phyloP scores from a whole-genome alignment of 257 asterid genomes.

The Fraxinus americana region DNA sequence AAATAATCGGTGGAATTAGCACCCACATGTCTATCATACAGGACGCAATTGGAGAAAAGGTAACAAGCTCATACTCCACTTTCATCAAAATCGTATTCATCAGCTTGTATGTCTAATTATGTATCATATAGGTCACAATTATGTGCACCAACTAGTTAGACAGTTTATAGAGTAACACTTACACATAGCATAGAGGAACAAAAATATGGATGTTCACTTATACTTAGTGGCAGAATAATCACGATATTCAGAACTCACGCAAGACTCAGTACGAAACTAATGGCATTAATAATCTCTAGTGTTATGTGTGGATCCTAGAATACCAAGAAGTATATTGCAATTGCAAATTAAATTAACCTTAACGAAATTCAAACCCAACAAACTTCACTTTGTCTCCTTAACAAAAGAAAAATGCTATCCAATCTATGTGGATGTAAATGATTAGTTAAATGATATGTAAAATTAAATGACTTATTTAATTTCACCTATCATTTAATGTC shows the following conservation, averaged over 20 bases:
- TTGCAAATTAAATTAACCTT: not conserved
- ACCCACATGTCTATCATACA: constrained; percentile 73
- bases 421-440: no score
- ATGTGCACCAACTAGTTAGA: not conserved
- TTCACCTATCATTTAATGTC: no score
- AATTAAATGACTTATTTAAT: no score
- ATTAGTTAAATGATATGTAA: no score
- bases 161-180: not conserved
- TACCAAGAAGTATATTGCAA: not conserved
- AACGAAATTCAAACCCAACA: not conserved
- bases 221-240: not conserved
- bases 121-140: not conserved
- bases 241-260: not conserved
- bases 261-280: not conserved
- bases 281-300: not conserved
- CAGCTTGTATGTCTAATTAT: not conserved
- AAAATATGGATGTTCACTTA: not conserved
- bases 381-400: not conserved
- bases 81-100: not conserved
- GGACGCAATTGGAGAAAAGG: constrained; percentile 92
- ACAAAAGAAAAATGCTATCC: no score
- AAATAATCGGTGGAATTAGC: constrained; percentile 67
- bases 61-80: constrained; percentile 19
- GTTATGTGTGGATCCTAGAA: not conserved
- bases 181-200: not conserved